phyloP scores from a whole-genome alignment of 2,329 filamentous ascomycete genomes.

The Penicillium sp. region DNA sequence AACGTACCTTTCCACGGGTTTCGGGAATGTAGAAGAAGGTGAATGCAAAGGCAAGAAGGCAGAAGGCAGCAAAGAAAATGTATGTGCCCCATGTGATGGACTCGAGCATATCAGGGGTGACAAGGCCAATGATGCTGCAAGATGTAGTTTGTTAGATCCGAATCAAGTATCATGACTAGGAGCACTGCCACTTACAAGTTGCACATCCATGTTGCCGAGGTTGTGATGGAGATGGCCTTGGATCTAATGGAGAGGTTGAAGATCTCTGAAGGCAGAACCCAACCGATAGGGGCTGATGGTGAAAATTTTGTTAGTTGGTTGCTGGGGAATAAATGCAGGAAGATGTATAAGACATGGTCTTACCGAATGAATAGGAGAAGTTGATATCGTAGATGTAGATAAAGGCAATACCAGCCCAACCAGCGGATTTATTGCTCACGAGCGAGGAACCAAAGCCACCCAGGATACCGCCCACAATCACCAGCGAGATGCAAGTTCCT shows the following conservation, averaged over 20 bases:
- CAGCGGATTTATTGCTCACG: slow-evolving; percentile 31
- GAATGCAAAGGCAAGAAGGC: slow-evolving; percentile 36
- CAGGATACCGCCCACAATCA: slow-evolving; percentile 38
- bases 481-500: slow-evolving; percentile 38
- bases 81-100: slow-evolving; percentile 42
- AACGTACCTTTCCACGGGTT: slow-evolving; percentile 36
- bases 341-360: slow-evolving; percentile 1
- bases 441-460: slow-evolving; percentile 34
- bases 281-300: slow-evolving; percentile 36
- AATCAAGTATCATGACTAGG: not conserved
- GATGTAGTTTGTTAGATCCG: not conserved
- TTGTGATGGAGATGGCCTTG: slow-evolving; percentile 42
- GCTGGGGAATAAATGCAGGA: not conserved
- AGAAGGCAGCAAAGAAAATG: slow-evolving; percentile 43
- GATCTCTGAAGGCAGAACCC: slow-evolving; percentile 43
- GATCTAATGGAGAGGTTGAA: slow-evolving; percentile 41
- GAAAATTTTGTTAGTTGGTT: not conserved
- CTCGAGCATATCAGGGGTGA: slow-evolving; percentile 41
- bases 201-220: slow-evolving; percentile 42
- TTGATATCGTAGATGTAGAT: slow-evolving; percentile 43
- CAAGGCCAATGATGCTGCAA: slow-evolving; percentile 37
- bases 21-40: slow-evolving; percentile 40
- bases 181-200: slow-evolving; percentile 33
- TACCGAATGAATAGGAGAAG: slow-evolving; percentile 42
- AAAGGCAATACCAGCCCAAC: slow-evolving; percentile 41